Conservation (phyloP, 139 green algal genomes). For the Raphidocelis subcapitata region DNA sequence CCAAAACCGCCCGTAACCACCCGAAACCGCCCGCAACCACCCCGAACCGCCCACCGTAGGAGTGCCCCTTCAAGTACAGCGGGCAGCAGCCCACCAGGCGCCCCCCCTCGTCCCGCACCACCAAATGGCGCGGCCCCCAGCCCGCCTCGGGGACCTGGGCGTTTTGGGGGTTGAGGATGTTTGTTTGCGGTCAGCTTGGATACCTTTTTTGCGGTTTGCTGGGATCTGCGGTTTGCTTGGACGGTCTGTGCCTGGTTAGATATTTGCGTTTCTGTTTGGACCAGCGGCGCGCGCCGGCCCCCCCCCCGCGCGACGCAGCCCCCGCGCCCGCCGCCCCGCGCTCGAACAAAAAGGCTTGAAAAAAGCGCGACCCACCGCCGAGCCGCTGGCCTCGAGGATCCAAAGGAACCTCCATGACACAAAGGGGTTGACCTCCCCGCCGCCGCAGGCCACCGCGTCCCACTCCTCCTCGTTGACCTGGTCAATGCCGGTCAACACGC, state of each 20-base stretch:
- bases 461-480: slow-evolving; percentile 49
- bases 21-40: too few species aligned
- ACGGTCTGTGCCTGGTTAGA: too few species aligned
- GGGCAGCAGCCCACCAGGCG: slow-evolving; percentile 61
- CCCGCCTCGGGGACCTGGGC: slow-evolving; percentile 44
- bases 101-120: slow-evolving; percentile 33
- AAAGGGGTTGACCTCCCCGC: slow-evolving; percentile 75
- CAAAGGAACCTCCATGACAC: slow-evolving; percentile 66
- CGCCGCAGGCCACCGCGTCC: slow-evolving; percentile 52
- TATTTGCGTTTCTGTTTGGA: too few species aligned
- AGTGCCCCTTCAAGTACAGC: slow-evolving; percentile 74
- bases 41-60: too few species aligned
- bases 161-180: too few species aligned
- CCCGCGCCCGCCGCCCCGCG: too few species aligned
- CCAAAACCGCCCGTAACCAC: too few species aligned
- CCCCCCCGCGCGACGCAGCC: too few species aligned
- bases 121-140: slow-evolving; percentile 73
- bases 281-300: too few species aligned
- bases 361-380: slow-evolving; percentile 42
- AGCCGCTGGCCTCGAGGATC: slow-evolving; percentile 60
- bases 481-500: slow-evolving; percentile 11
- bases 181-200: too few species aligned
- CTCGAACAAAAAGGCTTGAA: neutral
- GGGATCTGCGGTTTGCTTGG: too few species aligned
- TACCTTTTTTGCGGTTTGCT: too few species aligned